Base-by-base conservation (phyloP, 768 basidiomycete genomes). In the Kwoniella europaea region DNA sequence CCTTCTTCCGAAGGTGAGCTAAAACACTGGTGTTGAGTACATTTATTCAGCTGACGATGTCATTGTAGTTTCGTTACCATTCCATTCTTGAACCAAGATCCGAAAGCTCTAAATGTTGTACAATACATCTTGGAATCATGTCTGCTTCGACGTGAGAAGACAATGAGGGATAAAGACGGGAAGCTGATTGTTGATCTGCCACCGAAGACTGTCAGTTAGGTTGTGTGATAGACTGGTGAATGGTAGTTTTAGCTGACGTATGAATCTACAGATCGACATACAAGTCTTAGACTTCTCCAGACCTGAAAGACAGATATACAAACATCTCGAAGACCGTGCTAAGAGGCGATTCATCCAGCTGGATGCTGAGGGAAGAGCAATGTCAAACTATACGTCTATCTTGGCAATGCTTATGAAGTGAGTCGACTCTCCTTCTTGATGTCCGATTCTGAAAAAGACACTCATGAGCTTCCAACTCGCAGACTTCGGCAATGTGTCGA, bases 341-440 rank as follows among this genome's bases (percentile, higher is more conserved):
- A 96, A 94, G 84, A 85, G 86, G 55, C 88, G 90, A 72, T 98
- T 94, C 79, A 90, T 94, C 64, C 88, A 88, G 66, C 86, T 95
- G 20, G 90, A 89, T 72, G 90, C 89, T 3, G 91, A 91, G 80
- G 94, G 94, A 91, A 91, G 82, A 91, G 92, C 20, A 89, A 92
- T 82, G 93, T 94, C 80, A 6, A 82, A 85, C 65, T 84, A 84
- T 67, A 84, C 84, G 0, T 84, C 83, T 42, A 85, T 86, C 69
- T 87, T 98, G 76, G 93, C 94, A 13, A 94, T 96, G 91, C 86
- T 98, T 41, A 96, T 96, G 92, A 88, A 90, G 93, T 93, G 66
- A 27, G 88, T 84, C 46, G 18, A 9, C 6, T 35, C 5, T 35
- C 35, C 6, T 7, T 35, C 35, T 35, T 35, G 35, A 6, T 35